Base-by-base conservation (phyloP, 2,329 filamentous ascomycete species). In the Phaeosphaeria sp. region DNA sequence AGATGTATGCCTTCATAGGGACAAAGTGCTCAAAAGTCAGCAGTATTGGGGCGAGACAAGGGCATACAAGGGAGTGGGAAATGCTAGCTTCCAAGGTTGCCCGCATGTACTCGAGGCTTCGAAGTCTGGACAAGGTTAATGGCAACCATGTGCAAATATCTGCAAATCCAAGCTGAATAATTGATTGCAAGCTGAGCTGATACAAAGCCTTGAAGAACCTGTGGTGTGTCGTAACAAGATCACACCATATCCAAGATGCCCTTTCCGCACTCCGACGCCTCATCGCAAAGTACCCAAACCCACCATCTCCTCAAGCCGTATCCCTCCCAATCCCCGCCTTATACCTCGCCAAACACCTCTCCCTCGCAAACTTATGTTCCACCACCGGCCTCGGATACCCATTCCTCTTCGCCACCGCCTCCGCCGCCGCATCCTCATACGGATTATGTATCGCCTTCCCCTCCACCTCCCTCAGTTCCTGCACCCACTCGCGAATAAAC, bases 401-500 rank as follows among this genome's bases (percentile, higher is more conserved):
- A 7, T 80, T 83, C 77, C 84, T 88, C 77, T 84, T 83, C 7
- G 88, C 90, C 61, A 84, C 76, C 9, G 78, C 77, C 1, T 76
- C 84, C 0, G 83, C 88, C 42, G 68, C 59, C 0, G 68, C 71
- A 1, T 89, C 88, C 48, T 81, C 85, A 74, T 93, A 94, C 0
- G 93, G 93, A 63, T 93, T 92, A 74, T 96, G 92, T 3, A 97
- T 86, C 8, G 88, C 90, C 61, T 87, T 89, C 0, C 86, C 88
- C 66, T 85, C 73, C 2, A 94, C 77, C 0, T 77, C 83, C 24
- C 78, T 82, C 59, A 97, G 78, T 78, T 97, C 93, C 0, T 88
- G 88, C 8, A 97, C 82, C 92, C 92, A 97, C 57, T 86, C 87
- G 39, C 90, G 84, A 55, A 97, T 96, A 73, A 94, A 97, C 17